A percentile compares a stretch with the other conserved stretches of the same genome.
phyloP scores from a whole-genome alignment of 2,329 filamentous ascomycete genomes.

The Neofusicoccum umdonicola region DNA sequence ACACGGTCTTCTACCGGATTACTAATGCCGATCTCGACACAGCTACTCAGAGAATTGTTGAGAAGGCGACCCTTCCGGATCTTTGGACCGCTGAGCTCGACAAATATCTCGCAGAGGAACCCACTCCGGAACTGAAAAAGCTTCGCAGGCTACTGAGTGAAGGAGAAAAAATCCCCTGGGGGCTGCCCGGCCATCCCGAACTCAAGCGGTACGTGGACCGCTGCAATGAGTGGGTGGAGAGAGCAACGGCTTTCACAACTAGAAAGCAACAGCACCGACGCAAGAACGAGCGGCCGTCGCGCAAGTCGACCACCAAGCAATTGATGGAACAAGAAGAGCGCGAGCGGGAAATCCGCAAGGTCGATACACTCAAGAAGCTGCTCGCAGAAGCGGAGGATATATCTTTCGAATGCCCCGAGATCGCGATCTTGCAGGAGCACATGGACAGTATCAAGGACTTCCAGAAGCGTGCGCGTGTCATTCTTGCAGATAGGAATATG shows the following conservation, averaged over 20 bases:
- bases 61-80: constrained; percentile 83
- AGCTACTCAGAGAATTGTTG: constrained; percentile 72
- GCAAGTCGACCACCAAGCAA: constrained; percentile 65
- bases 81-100: constrained; percentile 89
- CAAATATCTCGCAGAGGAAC: constrained; percentile 76
- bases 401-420: constrained; percentile 91
- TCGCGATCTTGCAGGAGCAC: constrained; percentile 79
- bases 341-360: constrained; percentile 79
- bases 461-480: constrained; percentile 69
- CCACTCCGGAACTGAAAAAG: constrained; percentile 79
- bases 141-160: constrained; percentile 82
- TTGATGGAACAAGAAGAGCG: constrained; percentile 80
- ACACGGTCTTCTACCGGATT: constrained; percentile 75
- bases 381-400: constrained; percentile 80
- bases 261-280: constrained; percentile 96
- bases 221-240: constrained; percentile 97
- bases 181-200: constrained; percentile 75
- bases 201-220: constrained; percentile 89
- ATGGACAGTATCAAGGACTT: constrained; percentile 82
- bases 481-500: constrained; percentile 37
- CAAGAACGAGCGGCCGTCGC: constrained; percentile 88
- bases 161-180: constrained; percentile 93
- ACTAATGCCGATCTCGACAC: constrained; percentile 66
- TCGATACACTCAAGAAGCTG: constrained; percentile 83
- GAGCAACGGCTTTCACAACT: constrained; percentile 92